A percentile compares a stretch with the other conserved stretches of the same genome.
Evolutionary conservation across 768 basidiomycete species (phyloP).

Genomic region (Leccinum aurantiacum): DNA sequence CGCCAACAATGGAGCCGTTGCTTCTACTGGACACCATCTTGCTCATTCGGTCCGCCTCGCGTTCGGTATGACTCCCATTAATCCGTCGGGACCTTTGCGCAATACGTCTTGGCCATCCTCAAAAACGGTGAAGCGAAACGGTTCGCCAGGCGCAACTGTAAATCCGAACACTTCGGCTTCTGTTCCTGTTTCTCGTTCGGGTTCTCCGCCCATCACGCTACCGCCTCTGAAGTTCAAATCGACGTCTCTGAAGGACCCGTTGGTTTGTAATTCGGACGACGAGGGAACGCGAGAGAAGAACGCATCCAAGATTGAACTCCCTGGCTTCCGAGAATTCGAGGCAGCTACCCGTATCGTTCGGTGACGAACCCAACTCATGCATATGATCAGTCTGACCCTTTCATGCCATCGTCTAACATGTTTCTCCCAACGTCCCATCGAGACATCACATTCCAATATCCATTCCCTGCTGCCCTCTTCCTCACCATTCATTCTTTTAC

Average conservation of each 20-base stretch:
- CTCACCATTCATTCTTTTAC: conserved; percentile 6
- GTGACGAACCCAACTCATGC: conserved; percentile 14
- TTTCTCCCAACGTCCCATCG: conserved; percentile 6
- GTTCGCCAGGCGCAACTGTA: conserved; percentile 10
- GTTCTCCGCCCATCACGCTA: conserved; percentile 69
- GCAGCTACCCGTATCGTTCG: conserved; percentile 40
- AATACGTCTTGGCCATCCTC: conserved; percentile 41
- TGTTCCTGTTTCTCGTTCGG: conserved; percentile 59
- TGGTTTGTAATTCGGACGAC: conserved; percentile 22
- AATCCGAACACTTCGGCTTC: conserved; percentile 21
- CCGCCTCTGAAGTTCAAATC: conserved; percentile 60
- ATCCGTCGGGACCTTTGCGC: conserved; percentile 33
- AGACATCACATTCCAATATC: conserved; percentile 24
- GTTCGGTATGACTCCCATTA: conserved; percentile 91
- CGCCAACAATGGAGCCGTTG: conserved; percentile 24
- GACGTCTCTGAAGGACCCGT: conserved; percentile 13
- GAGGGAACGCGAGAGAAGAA: conserved; percentile 21
- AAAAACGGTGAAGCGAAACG: conserved; percentile 13
- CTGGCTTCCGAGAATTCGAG: conserved; percentile 64
- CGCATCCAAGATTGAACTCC: conserved; percentile 47
- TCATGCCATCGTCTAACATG: conserved; percentile 7
- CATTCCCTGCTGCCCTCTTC: conserved; percentile 1
- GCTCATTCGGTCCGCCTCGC: conserved; percentile 84
- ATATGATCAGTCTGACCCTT: conserved; percentile 1
- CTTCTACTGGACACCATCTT: conserved; percentile 57